These are phyloP conservation scores for Phytophthora lateralis DNA, from an alignment of 352 stramenopile genomes.

Conservation along the genomic window DNA sequence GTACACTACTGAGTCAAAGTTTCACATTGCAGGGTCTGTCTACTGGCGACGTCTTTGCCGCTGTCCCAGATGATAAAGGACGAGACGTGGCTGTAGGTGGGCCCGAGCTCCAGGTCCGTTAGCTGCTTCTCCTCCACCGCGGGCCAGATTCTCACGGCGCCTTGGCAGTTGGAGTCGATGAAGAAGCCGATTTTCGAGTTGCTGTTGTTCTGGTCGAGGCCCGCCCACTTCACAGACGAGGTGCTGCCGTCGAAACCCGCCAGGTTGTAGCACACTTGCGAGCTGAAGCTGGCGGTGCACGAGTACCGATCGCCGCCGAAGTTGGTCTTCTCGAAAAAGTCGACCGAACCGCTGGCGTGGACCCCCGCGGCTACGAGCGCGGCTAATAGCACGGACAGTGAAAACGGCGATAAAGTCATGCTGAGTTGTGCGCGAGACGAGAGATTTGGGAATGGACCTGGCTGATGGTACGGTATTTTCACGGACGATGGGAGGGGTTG, in stretches of 20 bases:
- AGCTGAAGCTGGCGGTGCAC: constrained; percentile 1
- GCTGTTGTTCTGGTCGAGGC: constrained; percentile 3
- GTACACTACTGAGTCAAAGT: not conserved
- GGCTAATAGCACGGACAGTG: not conserved
- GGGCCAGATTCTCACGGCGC: not conserved
- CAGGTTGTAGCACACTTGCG: constrained; percentile 2
- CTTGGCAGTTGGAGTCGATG: constrained; percentile 4
- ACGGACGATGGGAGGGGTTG: not conserved
- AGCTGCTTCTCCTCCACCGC: not conserved
- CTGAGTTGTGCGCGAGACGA: not conserved
- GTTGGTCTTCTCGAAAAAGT: constrained; percentile 2
- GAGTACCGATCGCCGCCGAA: not conserved
- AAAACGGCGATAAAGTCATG: constrained; percentile 1
- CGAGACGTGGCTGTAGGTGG: not conserved
- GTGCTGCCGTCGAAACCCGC: constrained; percentile 1
- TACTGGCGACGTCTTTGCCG: constrained; percentile 3
- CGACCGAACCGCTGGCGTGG: not conserved
- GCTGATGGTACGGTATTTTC: not conserved
- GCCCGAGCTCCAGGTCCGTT: constrained; percentile 1
- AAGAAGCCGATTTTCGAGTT: constrained; percentile 6
- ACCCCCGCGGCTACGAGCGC: not conserved
- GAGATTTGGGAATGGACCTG: constrained; percentile 1
- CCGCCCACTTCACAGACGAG: not conserved
- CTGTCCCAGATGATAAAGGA: constrained; percentile 3
- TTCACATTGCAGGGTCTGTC: constrained; percentile 2